Conservation (phyloP, 306 rosid genomes). For the Glycine latifolia region DNA sequence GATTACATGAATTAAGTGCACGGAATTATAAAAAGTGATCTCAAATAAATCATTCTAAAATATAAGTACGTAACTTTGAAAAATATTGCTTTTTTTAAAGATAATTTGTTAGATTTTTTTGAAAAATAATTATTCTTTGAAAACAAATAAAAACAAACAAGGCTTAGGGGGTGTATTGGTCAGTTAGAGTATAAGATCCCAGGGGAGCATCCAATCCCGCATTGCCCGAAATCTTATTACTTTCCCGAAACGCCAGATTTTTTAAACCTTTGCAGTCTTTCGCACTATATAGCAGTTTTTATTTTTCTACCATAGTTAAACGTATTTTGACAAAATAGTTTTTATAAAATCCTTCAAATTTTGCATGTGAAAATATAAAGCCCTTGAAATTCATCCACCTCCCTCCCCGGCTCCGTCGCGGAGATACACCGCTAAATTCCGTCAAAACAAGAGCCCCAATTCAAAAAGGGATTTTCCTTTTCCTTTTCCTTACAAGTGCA, state of each 20-base stretch:
- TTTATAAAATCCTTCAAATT: background rate
- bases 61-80: too few relatives aligned
- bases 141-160: too few relatives aligned
- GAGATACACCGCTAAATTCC: slow-evolving; percentile 23
- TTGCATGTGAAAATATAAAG: background rate
- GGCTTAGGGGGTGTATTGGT: background rate
- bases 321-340: background rate
- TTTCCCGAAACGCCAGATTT: background rate
- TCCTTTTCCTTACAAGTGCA: background rate
- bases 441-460: background rate
- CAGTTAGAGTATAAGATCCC: background rate
- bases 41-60: background rate
- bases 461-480: background rate
- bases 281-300: background rate
- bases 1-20: too few relatives aligned
- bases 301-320: background rate
- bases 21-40: background rate
- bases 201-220: background rate
- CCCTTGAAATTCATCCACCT: background rate
- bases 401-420: slow-evolving; percentile 41
- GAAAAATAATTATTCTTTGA: too few relatives aligned
- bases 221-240: background rate
- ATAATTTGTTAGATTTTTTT: too few relatives aligned
- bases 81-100: background rate
- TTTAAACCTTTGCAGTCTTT: background rate